Evolutionary conservation across 176 grass and related monocot genomes (phyloP), one percentile per base, ranked within the genome.

Genomic region (Zoysia japonica): DNA sequence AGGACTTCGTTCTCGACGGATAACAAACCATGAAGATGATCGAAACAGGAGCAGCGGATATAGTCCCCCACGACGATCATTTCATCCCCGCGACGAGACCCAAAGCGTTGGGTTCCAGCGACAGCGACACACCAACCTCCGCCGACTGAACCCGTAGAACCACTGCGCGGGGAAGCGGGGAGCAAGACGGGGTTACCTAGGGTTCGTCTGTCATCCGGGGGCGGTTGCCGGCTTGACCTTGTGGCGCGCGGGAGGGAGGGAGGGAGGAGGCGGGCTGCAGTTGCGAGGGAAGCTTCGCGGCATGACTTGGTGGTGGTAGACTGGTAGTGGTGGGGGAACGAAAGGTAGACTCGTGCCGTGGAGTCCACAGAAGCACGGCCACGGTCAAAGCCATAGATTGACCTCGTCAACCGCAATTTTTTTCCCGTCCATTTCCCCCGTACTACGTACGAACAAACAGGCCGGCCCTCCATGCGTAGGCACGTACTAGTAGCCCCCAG

Each of bases 121-220:
- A 14, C 16, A 28, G 12, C 60, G 48, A 49, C 47, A 6, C 13
- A 40, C 57, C 38, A 64, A 17, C 59, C 11, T 0, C 51, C 52
- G 2, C 7, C 52, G 35, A 9, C 3, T 1, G 41, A 43, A 16
- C 39, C 17, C 4, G 39, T n/a, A 7, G 52, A 11, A 20, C n/a
- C 37, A 8, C 36, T 54, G 13, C 64, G 68, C 36, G 67, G 13
- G 45, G 75, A 43, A 78, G 48, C 41, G 28, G 28, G 67, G 15
- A 38, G 62, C 36, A n/a, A 37, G 5, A 61, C 37, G 37, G 52
- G 54, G 38, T 67, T 62, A 87, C 85, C 78, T 77, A 28, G 71
- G 50, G 63, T 69, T 69, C 36, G 53, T 17, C 7, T 28, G 44
- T 12, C 9, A 9, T 70, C 47, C 13, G 71, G 54, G 11, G 10